Evolutionary conservation across 2,329 filamentous ascomycete species (phyloP).

Genomic region (Tolypocladium ophioglossoides): DNA sequence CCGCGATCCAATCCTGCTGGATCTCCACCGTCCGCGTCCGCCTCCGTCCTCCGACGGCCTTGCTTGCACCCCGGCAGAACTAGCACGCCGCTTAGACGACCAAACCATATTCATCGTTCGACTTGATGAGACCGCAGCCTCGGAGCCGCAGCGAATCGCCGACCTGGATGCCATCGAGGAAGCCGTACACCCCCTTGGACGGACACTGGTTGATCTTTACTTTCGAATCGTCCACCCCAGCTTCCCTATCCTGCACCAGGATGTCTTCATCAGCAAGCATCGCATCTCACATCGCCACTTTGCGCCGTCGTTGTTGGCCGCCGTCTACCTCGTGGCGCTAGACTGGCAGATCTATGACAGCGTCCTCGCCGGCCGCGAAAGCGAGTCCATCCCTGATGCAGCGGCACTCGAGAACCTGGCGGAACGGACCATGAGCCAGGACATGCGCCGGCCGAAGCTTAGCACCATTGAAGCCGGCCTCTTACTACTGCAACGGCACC

Average conservation of each 20-base stretch:
- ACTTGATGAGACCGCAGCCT: constrained; percentile 22
- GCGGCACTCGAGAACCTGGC: constrained; percentile 26
- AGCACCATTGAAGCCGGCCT: constrained; percentile 45
- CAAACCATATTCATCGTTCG: constrained; percentile 25
- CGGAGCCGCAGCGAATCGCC: constrained; percentile 28
- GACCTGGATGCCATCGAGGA: constrained; percentile 44
- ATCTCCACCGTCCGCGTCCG: constrained; percentile 36
- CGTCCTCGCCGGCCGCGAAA: constrained; percentile 27
- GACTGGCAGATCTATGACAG: constrained; percentile 51
- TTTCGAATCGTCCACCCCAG: constrained; percentile 51
- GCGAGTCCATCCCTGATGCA: constrained; percentile 17
- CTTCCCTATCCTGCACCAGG: constrained; percentile 49
- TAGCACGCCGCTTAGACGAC: constrained; percentile 22
- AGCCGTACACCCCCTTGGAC: constrained; percentile 52
- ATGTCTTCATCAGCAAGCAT: constrained; percentile 52
- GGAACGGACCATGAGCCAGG: constrained; percentile 32
- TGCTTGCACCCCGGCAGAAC: constrained; percentile 7
- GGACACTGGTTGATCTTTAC: constrained; percentile 54
- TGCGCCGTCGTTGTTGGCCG: constrained; percentile 46
- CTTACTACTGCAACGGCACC: constrained; percentile 37
- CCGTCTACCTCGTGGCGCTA: constrained; percentile 51
- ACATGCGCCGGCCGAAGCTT: constrained; percentile 41
- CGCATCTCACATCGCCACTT: constrained; percentile 45
- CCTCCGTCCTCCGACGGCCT: constrained; percentile 5
- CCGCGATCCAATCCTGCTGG: constrained; percentile 45